A percentile compares a stretch with the other conserved stretches of the same genome.
Evolutionary conservation across 2,329 filamentous ascomycete genomes (phyloP).

Genomic region (Didymella arachidicola): DNA sequence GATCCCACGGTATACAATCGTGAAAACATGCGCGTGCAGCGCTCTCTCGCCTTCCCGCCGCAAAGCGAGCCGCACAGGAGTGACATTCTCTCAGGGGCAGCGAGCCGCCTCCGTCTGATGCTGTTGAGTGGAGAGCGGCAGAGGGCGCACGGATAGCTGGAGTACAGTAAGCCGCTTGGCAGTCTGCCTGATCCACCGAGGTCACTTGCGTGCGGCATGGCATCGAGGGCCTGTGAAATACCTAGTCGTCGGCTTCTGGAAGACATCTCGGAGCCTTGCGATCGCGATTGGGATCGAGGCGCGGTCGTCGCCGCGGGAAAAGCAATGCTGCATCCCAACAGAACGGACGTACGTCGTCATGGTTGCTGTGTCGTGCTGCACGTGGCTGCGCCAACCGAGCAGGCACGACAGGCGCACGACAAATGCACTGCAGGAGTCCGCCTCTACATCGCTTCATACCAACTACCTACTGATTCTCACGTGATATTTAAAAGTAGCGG

Average conservation of each 20-base stretch:
- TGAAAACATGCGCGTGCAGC: slow-evolving; percentile 2
- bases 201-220: background rate
- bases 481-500: background rate
- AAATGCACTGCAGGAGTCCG: background rate
- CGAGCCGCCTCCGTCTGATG: background rate
- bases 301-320: background rate
- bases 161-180: slow-evolving; percentile 7
- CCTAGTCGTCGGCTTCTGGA: slow-evolving; percentile 10
- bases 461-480: background rate
- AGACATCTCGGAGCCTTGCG: slow-evolving; percentile 11
- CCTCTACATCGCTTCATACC: background rate
- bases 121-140: slow-evolving; percentile 21
- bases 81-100: slow-evolving; percentile 18
- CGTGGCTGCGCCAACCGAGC: background rate
- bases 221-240: slow-evolving; percentile 4
- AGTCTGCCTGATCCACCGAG: slow-evolving; percentile 4
- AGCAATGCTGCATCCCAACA: slow-evolving; percentile 1
- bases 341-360: background rate
- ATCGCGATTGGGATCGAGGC: background rate
- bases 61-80: slow-evolving; percentile 7
- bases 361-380: background rate
- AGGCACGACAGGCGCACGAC: slow-evolving; percentile 1
- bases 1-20: background rate
- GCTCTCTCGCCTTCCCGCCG: background rate
- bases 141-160: slow-evolving; percentile 14